phyloP scores from a whole-genome alignment of 306 rosid species.

The Argentina anserina region DNA sequence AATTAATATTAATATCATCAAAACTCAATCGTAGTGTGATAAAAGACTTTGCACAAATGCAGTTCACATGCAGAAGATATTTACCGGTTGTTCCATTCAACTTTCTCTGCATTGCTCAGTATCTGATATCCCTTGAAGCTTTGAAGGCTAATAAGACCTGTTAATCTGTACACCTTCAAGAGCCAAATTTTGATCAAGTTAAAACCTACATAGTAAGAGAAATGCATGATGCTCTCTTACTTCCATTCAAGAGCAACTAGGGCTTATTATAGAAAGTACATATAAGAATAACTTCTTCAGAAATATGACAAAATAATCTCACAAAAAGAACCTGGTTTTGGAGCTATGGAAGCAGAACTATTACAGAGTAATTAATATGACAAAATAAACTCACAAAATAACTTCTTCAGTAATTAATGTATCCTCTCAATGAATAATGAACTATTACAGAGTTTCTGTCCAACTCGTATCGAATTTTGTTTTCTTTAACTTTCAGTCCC shows the following conservation, averaged over 20 bases:
- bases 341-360: background rate
- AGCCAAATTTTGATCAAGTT: conserved; percentile 22
- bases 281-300: background rate
- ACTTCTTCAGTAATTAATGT: background rate
- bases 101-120: conserved; percentile 46
- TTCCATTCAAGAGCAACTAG: background rate
- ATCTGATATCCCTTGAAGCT: conserved; percentile 47
- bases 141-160: conserved; percentile 48
- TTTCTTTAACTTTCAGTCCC: background rate
- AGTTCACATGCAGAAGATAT: conserved; percentile 29
- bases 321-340: background rate
- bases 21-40: conserved; percentile 13
- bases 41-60: conserved; percentile 11
- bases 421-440: background rate
- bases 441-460: background rate
- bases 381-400: background rate
- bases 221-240: background rate
- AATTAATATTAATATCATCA: conserved; percentile 11
- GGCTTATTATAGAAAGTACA: background rate
- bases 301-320: background rate
- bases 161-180: conserved; percentile 72
- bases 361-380: too few species aligned
- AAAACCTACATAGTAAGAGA: conserved; percentile 6
- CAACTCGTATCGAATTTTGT: background rate
- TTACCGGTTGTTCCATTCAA: conserved; percentile 93